These are phyloP conservation scores for Kodamaea neixiangensis DNA, from an alignment of 805 yeast genomes.

Conservation along the genomic window DNA sequence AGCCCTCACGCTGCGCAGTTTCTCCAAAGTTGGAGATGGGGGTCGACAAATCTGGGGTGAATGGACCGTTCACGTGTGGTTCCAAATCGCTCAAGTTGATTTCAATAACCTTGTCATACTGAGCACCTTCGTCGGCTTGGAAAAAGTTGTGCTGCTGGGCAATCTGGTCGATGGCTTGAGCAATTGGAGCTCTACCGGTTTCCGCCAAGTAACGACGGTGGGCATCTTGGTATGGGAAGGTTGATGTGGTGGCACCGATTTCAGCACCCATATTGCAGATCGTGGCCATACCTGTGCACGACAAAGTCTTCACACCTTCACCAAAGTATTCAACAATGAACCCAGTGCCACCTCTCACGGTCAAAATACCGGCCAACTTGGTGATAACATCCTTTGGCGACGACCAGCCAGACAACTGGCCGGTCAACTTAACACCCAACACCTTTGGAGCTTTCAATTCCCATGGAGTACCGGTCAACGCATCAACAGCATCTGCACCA, in stretches of 20 bases:
- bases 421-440: slow-evolving; percentile 92
- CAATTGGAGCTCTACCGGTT: slow-evolving; percentile 83
- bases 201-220: slow-evolving; percentile 85
- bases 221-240: slow-evolving; percentile 94
- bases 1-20: slow-evolving; percentile 78
- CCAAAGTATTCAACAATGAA: slow-evolving; percentile 95
- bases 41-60: slow-evolving; percentile 97
- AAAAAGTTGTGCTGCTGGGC: slow-evolving; percentile 59
- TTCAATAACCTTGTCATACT: slow-evolving; percentile 91
- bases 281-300: slow-evolving; percentile 99
- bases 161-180: slow-evolving; percentile 75
- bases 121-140: slow-evolving; percentile 88
- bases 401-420: slow-evolving; percentile 91
- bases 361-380: slow-evolving; percentile 88
- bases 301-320: slow-evolving; percentile 87
- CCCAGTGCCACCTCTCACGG: slow-evolving; percentile 99
- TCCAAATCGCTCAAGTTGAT: slow-evolving; percentile 86
- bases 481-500: slow-evolving; percentile 99
- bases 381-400: slow-evolving; percentile 96
- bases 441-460: slow-evolving; percentile 97
- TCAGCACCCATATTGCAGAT: slow-evolving; percentile 99
- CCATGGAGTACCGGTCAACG: slow-evolving; percentile 93
- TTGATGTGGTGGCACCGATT: slow-evolving; percentile 97
- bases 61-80: slow-evolving; percentile 97
- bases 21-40: slow-evolving; percentile 87